Evolutionary conservation across 2,329 filamentous ascomycete genomes (phyloP).

Genomic region (Aureobasidium melanogenum): DNA sequence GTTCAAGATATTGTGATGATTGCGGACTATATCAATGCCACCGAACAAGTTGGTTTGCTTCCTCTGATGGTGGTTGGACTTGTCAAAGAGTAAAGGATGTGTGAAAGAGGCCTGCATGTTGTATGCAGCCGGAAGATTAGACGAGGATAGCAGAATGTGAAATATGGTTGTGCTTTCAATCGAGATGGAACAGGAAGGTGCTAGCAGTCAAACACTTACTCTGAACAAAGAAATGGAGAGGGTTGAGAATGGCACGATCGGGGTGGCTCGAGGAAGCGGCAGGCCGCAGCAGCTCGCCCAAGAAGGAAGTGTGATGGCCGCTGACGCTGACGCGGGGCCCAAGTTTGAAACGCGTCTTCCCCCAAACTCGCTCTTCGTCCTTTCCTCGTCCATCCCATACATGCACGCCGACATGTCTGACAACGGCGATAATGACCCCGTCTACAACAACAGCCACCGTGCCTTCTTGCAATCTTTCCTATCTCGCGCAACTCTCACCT

Average conservation of each 20-base stretch:
- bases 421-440: not conserved
- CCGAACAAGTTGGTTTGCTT: not conserved
- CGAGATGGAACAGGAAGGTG: not conserved
- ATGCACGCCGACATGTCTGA: not conserved
- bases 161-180: not conserved
- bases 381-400: not conserved
- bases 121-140: not conserved
- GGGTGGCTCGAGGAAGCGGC: not conserved
- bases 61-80: too few relatives aligned
- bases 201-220: not conserved
- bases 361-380: not conserved
- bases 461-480: conserved; percentile 88
- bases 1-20: not conserved
- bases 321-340: not conserved
- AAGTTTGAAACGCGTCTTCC: conserved; percentile 8
- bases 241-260: not conserved
- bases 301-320: conserved; percentile 5
- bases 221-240: not conserved
- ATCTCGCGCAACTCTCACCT: conserved; percentile 66
- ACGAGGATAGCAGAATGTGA: not conserved
- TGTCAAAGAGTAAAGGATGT: not conserved
- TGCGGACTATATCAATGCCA: not conserved
- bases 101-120: not conserved
- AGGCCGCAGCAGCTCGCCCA: not conserved
- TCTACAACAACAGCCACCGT: conserved; percentile 61